Conservation (phyloP, 306 rosid genomes). For the Ammopiptanthus mongolicus region DNA sequence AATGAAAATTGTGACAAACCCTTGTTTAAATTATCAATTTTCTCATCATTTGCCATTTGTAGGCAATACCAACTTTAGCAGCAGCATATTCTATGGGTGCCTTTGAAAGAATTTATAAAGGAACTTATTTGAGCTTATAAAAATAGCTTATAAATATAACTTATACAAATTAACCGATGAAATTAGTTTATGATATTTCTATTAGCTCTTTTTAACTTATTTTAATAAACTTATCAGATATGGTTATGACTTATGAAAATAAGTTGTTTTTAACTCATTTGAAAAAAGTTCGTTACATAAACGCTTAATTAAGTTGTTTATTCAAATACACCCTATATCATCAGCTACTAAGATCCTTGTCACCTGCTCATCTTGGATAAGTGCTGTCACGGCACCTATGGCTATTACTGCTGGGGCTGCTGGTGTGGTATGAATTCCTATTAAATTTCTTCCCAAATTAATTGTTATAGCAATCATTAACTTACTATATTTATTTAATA, state of each 20-base stretch:
- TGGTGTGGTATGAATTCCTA: constrained; percentile 65
- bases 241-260: too few relatives aligned
- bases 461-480: neutral
- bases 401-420: constrained; percentile 93
- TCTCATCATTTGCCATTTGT: constrained; percentile 8
- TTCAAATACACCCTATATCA: too few relatives aligned
- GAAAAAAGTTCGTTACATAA: too few relatives aligned
- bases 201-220: too few relatives aligned
- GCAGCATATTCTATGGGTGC: constrained; percentile 90
- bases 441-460: neutral
- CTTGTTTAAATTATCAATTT: neutral
- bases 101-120: too few relatives aligned
- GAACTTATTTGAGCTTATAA: too few relatives aligned
- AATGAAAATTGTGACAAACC: neutral
- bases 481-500: neutral
- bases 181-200: too few relatives aligned
- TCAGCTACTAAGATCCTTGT: constrained; percentile 84
- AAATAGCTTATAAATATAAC: too few relatives aligned
- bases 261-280: too few relatives aligned
- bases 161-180: too few relatives aligned
- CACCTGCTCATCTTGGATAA: constrained; percentile 82
- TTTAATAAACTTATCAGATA: too few relatives aligned
- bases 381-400: constrained; percentile 88
- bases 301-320: too few relatives aligned
- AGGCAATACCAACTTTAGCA: constrained; percentile 92